These are phyloP conservation scores for Fennellomyces sp. DNA, from an alignment of 371 early-diverging fungal species.

Conservation along the genomic window DNA sequence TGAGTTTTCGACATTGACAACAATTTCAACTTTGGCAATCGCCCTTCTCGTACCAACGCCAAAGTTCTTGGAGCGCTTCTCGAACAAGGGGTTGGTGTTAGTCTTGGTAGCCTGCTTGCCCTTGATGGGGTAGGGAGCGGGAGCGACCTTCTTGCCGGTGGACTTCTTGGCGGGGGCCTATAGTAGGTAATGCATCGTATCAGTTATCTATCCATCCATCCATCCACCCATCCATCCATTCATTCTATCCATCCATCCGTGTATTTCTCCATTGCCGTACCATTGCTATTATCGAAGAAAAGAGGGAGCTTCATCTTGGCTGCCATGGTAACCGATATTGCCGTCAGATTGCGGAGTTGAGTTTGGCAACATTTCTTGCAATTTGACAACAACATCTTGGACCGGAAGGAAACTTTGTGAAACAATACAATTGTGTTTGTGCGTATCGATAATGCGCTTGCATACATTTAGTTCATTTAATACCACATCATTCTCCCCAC, in stretches of 20 bases:
- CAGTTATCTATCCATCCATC: conserved; percentile 5
- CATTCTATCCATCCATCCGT: conserved; percentile 9
- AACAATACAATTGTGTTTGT: too few relatives aligned
- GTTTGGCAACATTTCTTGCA: too few relatives aligned
- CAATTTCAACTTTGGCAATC: neutral
- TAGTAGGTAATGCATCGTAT: neutral
- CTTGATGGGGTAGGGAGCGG: conserved; percentile 84
- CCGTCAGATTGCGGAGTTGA: too few relatives aligned
- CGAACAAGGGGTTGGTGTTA: conserved; percentile 87
- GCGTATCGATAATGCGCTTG: too few relatives aligned
- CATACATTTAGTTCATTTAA: too few relatives aligned
- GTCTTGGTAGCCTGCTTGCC: conserved; percentile 73
- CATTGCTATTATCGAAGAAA: conserved; percentile 8
- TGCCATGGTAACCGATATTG: too few relatives aligned
- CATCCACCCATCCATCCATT: conserved; percentile 20
- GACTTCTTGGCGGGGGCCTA: conserved; percentile 58
- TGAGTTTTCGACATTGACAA: neutral
- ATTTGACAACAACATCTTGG: too few relatives aligned
- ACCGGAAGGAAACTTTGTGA: too few relatives aligned
- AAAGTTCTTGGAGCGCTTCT: conserved; percentile 92
- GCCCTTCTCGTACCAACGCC: conserved; percentile 72
- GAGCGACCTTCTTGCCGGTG: conserved; percentile 90
- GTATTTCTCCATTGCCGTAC: conserved; percentile 8
- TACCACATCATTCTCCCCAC: too few relatives aligned
- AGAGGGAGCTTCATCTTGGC: neutral